A percentile compares a stretch with the other conserved stretches of the same genome.
phyloP scores from a whole-genome alignment of 2,329 filamentous ascomycete species.

The Fusarium subglutinans region DNA sequence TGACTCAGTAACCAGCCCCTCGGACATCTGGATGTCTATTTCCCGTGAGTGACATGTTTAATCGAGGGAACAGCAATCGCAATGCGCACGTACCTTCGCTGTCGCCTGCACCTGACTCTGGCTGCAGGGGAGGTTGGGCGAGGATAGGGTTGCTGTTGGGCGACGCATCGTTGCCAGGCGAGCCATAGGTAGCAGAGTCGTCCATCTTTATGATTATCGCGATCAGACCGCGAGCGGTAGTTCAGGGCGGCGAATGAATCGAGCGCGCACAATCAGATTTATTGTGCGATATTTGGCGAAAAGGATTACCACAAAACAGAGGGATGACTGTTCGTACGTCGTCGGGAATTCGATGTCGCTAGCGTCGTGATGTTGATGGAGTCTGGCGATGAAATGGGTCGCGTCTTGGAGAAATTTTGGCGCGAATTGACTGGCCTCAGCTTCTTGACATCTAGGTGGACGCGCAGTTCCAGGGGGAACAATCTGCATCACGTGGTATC shows the following conservation, averaged over 20 bases:
- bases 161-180: slow-evolving; percentile 64
- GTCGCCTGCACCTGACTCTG: slow-evolving; percentile 52
- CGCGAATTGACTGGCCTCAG: slow-evolving; percentile 44
- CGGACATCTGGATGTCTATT: slow-evolving; percentile 73
- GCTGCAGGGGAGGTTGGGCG: slow-evolving; percentile 63
- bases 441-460: slow-evolving; percentile 27
- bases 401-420: slow-evolving; percentile 53
- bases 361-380: slow-evolving; percentile 43
- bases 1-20: slow-evolving; percentile 57
- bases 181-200: slow-evolving; percentile 66
- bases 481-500: neutral
- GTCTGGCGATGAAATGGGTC: slow-evolving; percentile 39
- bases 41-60: slow-evolving; percentile 27
- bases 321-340: slow-evolving; percentile 11
- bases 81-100: slow-evolving; percentile 56
- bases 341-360: slow-evolving; percentile 31
- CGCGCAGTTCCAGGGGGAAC: slow-evolving; percentile 16
- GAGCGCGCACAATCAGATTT: slow-evolving; percentile 6
- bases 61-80: neutral
- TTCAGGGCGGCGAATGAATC: slow-evolving; percentile 30
- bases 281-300: slow-evolving; percentile 17
- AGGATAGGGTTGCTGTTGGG: slow-evolving; percentile 66
- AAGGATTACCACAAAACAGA: slow-evolving; percentile 1
- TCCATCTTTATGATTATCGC: slow-evolving; percentile 60
- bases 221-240: slow-evolving; percentile 13